Evolutionary conservation across 257 asterid genomes (phyloP).

Genomic region (Capsicum chinense): DNA sequence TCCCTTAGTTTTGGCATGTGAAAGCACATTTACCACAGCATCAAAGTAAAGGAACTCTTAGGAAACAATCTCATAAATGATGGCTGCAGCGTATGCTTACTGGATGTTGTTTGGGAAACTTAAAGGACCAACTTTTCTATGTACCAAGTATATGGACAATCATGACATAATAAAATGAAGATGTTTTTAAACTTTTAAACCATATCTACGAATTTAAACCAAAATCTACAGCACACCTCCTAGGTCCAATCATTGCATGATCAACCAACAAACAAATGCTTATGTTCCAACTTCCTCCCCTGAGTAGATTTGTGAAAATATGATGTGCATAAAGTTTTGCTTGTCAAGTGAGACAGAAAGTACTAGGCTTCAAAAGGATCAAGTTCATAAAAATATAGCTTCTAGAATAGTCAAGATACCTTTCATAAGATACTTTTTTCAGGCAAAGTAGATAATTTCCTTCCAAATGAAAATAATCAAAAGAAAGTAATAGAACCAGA

Average conservation of each 20-base stretch:
- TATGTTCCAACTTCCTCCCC: background rate
- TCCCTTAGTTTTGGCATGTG: background rate
- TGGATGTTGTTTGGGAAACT: background rate
- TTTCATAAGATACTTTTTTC: background rate
- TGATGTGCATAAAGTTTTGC: background rate
- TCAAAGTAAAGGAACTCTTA: background rate
- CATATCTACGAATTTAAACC: background rate
- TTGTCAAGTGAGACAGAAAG: background rate
- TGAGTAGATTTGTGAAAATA: background rate
- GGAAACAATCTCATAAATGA: background rate
- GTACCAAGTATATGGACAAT: background rate
- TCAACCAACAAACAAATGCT: slow-evolving; percentile 13
- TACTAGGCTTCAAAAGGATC: background rate
- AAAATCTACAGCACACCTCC: slow-evolving; percentile 11
- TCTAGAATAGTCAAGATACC: background rate
- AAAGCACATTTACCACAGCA: background rate
- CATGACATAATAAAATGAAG: background rate
- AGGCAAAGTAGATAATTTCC: slow-evolving; percentile 16
- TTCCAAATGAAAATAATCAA: background rate
- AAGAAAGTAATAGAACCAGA: slow-evolving; percentile 16
- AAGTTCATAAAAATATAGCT: slow-evolving; percentile 4
- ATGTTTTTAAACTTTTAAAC: background rate
- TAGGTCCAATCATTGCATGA: background rate
- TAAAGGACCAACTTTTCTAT: background rate
- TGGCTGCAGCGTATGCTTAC: background rate